These are phyloP conservation scores for Craterostigma plantagineum DNA, from an alignment of 257 asterid species.

Conservation along the genomic window DNA sequence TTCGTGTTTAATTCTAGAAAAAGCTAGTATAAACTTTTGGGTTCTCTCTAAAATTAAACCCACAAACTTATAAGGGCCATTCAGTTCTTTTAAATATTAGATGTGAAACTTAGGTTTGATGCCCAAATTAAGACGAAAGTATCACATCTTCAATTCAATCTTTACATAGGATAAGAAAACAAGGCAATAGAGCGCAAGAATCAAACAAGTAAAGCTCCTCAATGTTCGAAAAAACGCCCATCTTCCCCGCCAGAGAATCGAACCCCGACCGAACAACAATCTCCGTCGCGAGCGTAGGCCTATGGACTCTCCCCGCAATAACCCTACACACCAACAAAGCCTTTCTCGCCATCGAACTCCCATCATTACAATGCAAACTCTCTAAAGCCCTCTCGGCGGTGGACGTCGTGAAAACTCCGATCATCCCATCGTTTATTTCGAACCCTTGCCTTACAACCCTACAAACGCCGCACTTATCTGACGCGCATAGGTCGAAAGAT, in stretches of 20 bases:
- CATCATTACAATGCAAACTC: conserved; percentile 14
- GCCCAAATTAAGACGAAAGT: too few species aligned
- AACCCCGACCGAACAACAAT: conserved; percentile 54
- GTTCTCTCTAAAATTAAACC: too few species aligned
- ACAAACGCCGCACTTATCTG: conserved; percentile 62
- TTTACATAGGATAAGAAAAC: conserved; percentile 81
- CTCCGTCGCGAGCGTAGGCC: conserved; percentile 74
- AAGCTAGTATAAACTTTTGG: too few species aligned
- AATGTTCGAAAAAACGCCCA: conserved; percentile 66
- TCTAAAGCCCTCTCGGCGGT: conserved; percentile 79
- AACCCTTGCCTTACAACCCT: conserved; percentile 54
- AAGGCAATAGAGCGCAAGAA: conserved; percentile 77
- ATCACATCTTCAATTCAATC: conserved; percentile 9
- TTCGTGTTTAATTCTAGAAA: too few species aligned
- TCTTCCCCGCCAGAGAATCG: conserved; percentile 84
- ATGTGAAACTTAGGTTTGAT: too few species aligned
- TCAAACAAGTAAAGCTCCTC: conserved; percentile 90
- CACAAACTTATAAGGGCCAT: too few species aligned
- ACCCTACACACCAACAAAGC: conserved; percentile 82
- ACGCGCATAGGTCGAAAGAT: conserved; percentile 47
- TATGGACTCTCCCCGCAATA: conserved; percentile 83
- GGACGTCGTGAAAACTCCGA: conserved; percentile 78
- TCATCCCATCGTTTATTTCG: conserved; percentile 33
- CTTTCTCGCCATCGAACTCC: conserved; percentile 20
- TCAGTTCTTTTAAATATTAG: too few species aligned